phyloP scores from a whole-genome alignment of 2,329 filamentous ascomycete genomes.

The Clarireedia hainanense region DNA sequence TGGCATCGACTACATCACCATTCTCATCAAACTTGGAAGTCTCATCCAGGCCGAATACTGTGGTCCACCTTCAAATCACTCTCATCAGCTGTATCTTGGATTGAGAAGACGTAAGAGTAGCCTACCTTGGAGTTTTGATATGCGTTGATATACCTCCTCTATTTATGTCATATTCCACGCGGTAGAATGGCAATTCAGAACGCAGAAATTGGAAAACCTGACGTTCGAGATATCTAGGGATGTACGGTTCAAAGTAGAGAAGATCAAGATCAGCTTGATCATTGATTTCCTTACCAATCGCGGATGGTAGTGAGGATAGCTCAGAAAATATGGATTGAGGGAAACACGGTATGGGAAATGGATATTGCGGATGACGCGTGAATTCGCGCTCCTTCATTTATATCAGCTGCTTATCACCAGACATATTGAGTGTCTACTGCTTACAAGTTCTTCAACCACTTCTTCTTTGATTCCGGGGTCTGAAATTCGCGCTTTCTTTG shows the following conservation, averaged over 20 bases:
- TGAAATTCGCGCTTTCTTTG: constrained; percentile 32
- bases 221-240: constrained; percentile 47
- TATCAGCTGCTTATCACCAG: not conserved
- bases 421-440: not conserved
- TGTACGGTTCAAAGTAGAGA: constrained; percentile 67
- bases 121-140: constrained; percentile 47
- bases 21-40: constrained; percentile 51
- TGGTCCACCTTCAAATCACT: constrained; percentile 50
- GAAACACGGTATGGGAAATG: constrained; percentile 41
- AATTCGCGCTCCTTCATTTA: constrained; percentile 12
- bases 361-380: constrained; percentile 40
- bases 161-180: constrained; percentile 65
- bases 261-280: constrained; percentile 65
- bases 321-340: constrained; percentile 33
- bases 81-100: constrained; percentile 17
- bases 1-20: constrained; percentile 38
- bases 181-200: constrained; percentile 65
- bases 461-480: constrained; percentile 5
- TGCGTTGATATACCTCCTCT: constrained; percentile 54
- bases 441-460: not conserved
- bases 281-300: constrained; percentile 48
- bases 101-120: not conserved
- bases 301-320: constrained; percentile 40
- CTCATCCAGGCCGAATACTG: constrained; percentile 51
- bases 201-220: constrained; percentile 65